Conservation (phyloP, 1,284 basidiomycete species). For the Marasmius sp. region DNA sequence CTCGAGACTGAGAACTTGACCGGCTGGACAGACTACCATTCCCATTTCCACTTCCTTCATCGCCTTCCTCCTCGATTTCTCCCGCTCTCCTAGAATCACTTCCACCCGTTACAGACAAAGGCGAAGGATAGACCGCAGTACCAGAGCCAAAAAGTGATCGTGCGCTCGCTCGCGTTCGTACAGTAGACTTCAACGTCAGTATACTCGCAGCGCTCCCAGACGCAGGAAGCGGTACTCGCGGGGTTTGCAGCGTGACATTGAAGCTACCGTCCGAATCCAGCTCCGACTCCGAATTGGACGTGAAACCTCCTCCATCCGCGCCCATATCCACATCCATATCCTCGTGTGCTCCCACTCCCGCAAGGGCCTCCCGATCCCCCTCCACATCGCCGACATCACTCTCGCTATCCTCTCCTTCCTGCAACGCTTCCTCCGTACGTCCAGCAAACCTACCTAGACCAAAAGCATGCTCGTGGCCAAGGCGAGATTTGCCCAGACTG, state of each 20-base stretch:
- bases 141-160: slow-evolving; percentile 7
- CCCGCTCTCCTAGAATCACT: neutral
- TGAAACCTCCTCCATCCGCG: slow-evolving; percentile 24
- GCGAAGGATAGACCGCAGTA: neutral
- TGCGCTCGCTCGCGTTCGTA: slow-evolving; percentile 11
- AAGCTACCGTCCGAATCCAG: slow-evolving; percentile 60
- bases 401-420: slow-evolving; percentile 10
- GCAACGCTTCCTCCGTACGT: neutral
- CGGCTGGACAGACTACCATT: neutral
- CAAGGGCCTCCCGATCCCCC: slow-evolving; percentile 20
- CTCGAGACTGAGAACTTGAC: neutral
- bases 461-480: neutral
- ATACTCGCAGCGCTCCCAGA: slow-evolving; percentile 10
- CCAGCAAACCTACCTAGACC: slow-evolving; percentile 9
- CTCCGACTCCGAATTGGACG: slow-evolving; percentile 28
- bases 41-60: neutral
- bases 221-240: slow-evolving; percentile 32
- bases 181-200: slow-evolving; percentile 5
- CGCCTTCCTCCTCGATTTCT: neutral
- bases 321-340: slow-evolving; percentile 26
- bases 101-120: neutral
- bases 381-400: slow-evolving; percentile 16
- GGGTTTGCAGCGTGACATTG: slow-evolving; percentile 65
- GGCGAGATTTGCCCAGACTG: slow-evolving; percentile 12
- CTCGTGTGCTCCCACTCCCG: neutral